A percentile compares a stretch with the other conserved stretches of the same genome.
Conservation (phyloP, 163 green algal species). For the Scenedesmus sp. region DNA sequence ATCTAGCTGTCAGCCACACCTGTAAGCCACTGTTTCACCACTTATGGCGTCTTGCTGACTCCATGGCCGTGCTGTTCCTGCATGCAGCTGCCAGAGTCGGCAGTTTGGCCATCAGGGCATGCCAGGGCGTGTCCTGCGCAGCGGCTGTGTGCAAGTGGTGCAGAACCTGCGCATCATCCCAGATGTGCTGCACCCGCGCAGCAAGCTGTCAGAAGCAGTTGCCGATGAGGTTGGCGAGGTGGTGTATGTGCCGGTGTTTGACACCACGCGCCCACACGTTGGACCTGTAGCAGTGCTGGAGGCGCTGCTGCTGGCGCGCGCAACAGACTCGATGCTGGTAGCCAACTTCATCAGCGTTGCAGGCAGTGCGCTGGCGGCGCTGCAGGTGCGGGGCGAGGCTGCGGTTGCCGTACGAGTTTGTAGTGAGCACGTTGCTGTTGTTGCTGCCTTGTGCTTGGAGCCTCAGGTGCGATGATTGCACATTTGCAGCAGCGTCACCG, state of each 20-base stretch:
- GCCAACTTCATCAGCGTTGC: constrained; percentile 63
- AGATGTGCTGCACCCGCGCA: constrained; percentile 64
- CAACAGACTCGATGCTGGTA: constrained; percentile 59
- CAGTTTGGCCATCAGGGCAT: constrained; percentile 54
- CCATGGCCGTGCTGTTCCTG: background rate
- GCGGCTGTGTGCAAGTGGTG: constrained; percentile 76
- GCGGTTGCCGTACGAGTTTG: background rate
- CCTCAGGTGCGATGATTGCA: background rate
- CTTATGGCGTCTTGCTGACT: background rate
- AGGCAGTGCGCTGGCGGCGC: constrained; percentile 44
- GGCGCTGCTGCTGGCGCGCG: constrained; percentile 55
- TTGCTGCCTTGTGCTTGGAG: background rate
- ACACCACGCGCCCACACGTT: constrained; percentile 28
- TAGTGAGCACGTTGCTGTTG: background rate
- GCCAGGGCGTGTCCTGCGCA: constrained; percentile 69
- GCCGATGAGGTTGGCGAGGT: constrained; percentile 56
- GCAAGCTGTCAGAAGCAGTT: constrained; percentile 56
- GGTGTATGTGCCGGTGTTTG: constrained; percentile 65
- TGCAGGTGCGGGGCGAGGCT: constrained; percentile 26
- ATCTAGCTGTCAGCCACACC: background rate
- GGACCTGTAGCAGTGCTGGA: constrained; percentile 65
- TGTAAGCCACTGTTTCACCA: background rate
- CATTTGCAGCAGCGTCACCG: background rate
- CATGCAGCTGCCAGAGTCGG: constrained; percentile 33
- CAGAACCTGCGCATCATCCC: constrained; percentile 71